phyloP scores from a whole-genome alignment of 495 filamentous ascomycete species.

The Neurospora sp. region DNA sequence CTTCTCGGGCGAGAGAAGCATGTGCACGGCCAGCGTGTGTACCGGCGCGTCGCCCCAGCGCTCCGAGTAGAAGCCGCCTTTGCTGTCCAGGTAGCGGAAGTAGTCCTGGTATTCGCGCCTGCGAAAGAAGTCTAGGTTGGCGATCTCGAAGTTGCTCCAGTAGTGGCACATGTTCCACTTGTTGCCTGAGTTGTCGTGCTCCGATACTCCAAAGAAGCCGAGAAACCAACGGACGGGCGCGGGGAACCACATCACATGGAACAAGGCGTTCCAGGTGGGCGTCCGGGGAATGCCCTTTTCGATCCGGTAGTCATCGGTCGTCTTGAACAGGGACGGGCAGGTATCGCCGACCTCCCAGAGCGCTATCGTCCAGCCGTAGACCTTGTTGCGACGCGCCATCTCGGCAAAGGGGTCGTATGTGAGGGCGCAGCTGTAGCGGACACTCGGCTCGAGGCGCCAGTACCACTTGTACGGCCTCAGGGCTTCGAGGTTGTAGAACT shows the following conservation, averaged over 20 bases:
- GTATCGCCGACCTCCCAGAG: conserved; percentile 40
- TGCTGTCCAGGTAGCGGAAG: conserved; percentile 35
- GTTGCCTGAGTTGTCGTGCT: conserved; percentile 27
- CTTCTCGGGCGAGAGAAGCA: conserved; percentile 38
- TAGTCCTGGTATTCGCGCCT: conserved; percentile 37
- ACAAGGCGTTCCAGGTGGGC: conserved; percentile 30
- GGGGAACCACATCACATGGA: conserved; percentile 28
- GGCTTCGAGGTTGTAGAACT: conserved; percentile 40
- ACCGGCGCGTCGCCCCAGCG: conserved; percentile 50
- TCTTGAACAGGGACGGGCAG: conserved; percentile 39
- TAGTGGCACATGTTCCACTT: conserved; percentile 46
- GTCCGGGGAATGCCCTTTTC: conserved; percentile 18
- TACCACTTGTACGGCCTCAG: conserved; percentile 41
- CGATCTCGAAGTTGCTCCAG: conserved; percentile 52
- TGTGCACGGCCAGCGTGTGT: conserved; percentile 39
- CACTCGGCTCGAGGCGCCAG: conserved; percentile 44
- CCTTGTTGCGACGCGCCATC: conserved; percentile 40
- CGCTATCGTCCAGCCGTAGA: conserved; percentile 43
- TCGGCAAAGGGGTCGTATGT: conserved; percentile 47
- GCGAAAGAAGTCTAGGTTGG: conserved; percentile 43
- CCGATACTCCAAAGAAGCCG: conserved; percentile 20
- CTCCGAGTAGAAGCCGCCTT: conserved; percentile 46
- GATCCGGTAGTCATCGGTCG: conserved; percentile 34
- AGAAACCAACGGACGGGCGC: conserved; percentile 29
- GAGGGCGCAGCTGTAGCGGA: conserved; percentile 43